Percentiles rank a stretch among this genome's conserved stretches.
These are phyloP conservation scores for Plasmodium sp. DNA, from an alignment of 169 alveolate species.

Conservation along the genomic window DNA sequence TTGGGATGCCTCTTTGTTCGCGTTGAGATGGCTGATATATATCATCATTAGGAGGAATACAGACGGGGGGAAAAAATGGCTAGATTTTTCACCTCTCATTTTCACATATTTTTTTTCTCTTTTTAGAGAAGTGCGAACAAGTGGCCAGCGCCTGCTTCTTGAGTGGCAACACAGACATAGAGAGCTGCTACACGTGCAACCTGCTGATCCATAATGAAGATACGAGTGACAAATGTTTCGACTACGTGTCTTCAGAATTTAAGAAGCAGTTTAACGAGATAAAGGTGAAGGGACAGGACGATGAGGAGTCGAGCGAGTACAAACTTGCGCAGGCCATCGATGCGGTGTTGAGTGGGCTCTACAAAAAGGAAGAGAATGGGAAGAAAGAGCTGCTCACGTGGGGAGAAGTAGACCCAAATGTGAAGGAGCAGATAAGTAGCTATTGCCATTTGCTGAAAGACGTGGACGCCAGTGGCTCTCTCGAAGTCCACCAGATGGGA, in stretches of 20 bases:
- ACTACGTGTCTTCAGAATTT: not conserved
- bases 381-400: not conserved
- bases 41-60: not conserved
- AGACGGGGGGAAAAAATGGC: not conserved
- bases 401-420: not conserved
- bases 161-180: constrained; percentile 38
- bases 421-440: not conserved
- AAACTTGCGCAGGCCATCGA: not conserved
- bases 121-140: constrained; percentile 1
- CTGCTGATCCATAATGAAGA: not conserved
- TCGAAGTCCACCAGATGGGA: not conserved
- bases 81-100: not conserved
- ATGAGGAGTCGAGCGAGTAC: not conserved
- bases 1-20: not conserved
- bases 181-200: constrained; percentile 10
- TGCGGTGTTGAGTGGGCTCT: not conserved
- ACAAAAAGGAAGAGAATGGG: not conserved
- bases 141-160: not conserved
- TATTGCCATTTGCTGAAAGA: not conserved
- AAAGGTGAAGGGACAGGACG: not conserved
- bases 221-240: not conserved
- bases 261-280: not conserved
- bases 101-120: not conserved
- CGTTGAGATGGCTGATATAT: not conserved
- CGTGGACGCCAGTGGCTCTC: not conserved